phyloP scores from a whole-genome alignment of 1,284 basidiomycete species.

The Taiwanofungus camphoratus region DNA sequence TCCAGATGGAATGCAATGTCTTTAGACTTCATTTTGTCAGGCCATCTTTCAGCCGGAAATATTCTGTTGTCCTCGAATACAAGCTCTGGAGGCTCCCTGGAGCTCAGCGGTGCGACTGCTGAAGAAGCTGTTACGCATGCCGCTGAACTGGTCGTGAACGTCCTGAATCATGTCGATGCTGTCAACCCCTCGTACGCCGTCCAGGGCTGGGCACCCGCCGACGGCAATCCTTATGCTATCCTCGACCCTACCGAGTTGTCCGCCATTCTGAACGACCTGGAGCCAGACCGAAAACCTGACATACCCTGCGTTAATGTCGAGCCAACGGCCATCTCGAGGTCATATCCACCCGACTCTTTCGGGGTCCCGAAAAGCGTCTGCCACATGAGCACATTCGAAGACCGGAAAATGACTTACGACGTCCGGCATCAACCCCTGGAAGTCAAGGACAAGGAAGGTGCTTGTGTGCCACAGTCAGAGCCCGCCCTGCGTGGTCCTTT shows the following conservation, averaged over 20 bases:
- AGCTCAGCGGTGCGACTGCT: neutral
- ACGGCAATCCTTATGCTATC: neutral
- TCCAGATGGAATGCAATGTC: conserved; percentile 1
- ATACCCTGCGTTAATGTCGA: neutral
- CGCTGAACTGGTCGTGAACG: neutral
- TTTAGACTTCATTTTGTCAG: conserved; percentile 4
- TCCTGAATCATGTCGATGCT: neutral
- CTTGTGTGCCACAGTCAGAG: too few relatives aligned
- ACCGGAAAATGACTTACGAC: neutral
- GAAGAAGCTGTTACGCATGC: too few relatives aligned
- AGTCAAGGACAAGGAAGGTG: too few relatives aligned
- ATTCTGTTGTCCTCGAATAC: neutral
- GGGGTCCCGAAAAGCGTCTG: neutral
- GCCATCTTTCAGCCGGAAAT: neutral
- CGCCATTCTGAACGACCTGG: neutral
- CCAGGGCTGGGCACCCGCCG: neutral
- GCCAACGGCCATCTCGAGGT: neutral
- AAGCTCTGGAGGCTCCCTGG: neutral
- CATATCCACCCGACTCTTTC: neutral
- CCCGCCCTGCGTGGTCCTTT: neutral
- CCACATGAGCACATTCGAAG: neutral
- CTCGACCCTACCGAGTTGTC: neutral
- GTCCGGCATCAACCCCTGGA: too few relatives aligned
- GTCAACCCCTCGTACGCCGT: neutral
- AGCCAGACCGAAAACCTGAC: neutral